Percentiles rank a stretch among this genome's conserved stretches.
phyloP scores from a whole-genome alignment of 352 stramenopile species.

The Phytophthora boehmeriae region DNA sequence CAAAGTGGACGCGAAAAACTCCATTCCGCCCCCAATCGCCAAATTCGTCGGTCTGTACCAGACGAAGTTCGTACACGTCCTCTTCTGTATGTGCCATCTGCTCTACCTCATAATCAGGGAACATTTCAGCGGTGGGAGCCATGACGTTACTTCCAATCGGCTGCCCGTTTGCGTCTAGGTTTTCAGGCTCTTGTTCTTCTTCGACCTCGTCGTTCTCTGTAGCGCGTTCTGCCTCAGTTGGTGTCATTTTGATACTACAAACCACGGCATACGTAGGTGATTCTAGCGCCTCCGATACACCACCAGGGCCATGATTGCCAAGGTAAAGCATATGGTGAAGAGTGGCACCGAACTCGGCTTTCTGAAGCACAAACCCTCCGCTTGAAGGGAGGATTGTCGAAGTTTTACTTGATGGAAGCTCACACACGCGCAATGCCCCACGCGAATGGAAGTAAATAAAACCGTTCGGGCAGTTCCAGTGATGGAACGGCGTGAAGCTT shows the following conservation, averaged over 20 bases:
- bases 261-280: slow-evolving; percentile 83
- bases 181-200: slow-evolving; percentile 54
- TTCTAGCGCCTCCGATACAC: slow-evolving; percentile 79
- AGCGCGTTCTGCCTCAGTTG: slow-evolving; percentile 58
- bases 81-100: slow-evolving; percentile 76
- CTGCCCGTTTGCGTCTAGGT: slow-evolving; percentile 48
- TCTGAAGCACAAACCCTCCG: slow-evolving; percentile 81
- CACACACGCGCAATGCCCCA: slow-evolving; percentile 77
- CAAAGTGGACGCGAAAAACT: slow-evolving; percentile 86
- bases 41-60: slow-evolving; percentile 84
- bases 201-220: slow-evolving; percentile 66
- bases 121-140: slow-evolving; percentile 82
- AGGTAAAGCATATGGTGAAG: slow-evolving; percentile 87
- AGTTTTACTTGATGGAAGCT: slow-evolving; percentile 77
- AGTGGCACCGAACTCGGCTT: slow-evolving; percentile 72
- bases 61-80: slow-evolving; percentile 82
- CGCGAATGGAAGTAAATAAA: slow-evolving; percentile 91
- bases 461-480: slow-evolving; percentile 88
- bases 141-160: slow-evolving; percentile 70
- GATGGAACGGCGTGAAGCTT: slow-evolving; percentile 87
- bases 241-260: slow-evolving; percentile 62
- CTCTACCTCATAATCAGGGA: slow-evolving; percentile 66
- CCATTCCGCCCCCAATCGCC: slow-evolving; percentile 71
- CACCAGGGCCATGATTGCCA: slow-evolving; percentile 72
- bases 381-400: slow-evolving; percentile 73